Evolutionary conservation across 2,329 filamentous ascomycete genomes (phyloP), one percentile per base, ranked within the genome.

Genomic region (Tolypocladium tropicale): DNA sequence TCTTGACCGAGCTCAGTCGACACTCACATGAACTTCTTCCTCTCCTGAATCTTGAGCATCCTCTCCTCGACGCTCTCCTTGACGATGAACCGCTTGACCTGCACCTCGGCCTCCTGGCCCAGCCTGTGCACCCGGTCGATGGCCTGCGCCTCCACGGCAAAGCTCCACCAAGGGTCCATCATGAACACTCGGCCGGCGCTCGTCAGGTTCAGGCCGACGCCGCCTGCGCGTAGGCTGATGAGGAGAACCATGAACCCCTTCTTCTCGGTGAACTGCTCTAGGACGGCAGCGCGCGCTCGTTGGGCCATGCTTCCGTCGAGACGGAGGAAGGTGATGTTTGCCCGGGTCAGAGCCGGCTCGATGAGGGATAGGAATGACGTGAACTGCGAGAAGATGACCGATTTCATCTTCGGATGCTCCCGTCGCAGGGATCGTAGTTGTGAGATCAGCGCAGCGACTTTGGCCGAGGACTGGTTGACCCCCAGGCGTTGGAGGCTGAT

Each of bases 141-240:
- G 10, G 94, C 94, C 72, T 99, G 94, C 6, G 92, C 90, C 72
- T 99, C 94, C 14, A 97, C 86, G 0, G 94, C 92, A 71, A 93
- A 99, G 67, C 89, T 95, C 94, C 94, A 99, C 94, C 94, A 99
- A 0, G 94, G 94, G 71, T 99, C 94, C 94, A 99, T 97, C 89
- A 99, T 95, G 74, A 88, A 99, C 6, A 99, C 95, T 55, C 89
- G 79, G 60, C 86, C 90, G 6, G 94, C 94, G 62, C 85, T 86
- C 0, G 93, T 97, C 59, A 99, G 73, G 67, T 99, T 99, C 48
- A 99, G 77, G 0, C 94, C 94, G 0, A 99, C 94, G 28, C 94
- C 95, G 5, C 95, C 94, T 0, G 95, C 94, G 23, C 90, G 82
- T 56, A 99, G 76, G 63, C 87, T 93, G 53, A 99, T 81, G 2